Evolutionary conservation across 2,329 filamentous ascomycete genomes (phyloP), one percentile per base, ranked within the genome.

Genomic region (Aspergillus quadricinctus): DNA sequence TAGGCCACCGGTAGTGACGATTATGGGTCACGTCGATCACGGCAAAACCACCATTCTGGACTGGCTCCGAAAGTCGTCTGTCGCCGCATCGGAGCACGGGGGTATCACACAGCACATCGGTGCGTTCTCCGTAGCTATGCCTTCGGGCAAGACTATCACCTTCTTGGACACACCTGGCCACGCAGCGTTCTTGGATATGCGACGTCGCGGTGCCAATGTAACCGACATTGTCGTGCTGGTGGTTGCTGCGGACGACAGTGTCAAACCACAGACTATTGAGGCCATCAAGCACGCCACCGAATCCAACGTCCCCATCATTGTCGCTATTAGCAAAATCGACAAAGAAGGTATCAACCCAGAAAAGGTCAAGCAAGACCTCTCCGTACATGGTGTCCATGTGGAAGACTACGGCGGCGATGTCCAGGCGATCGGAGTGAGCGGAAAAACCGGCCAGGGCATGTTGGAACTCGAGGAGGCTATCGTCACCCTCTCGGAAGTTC

Each of bases 1-100:
- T 35, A 85, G 95, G 17, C 93, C 94, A 7, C 95, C 94, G 0
- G 91, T 99, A 37, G 92, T 99, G 41, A 97, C 95, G 0, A 99
- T 99, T 68, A 99, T 99, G 95, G 94, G 94, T 2, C 94, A 99
- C 63, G 94, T 99, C 65, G 95, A 99, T 71, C 94, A 99, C 72
- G 94, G 94, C 53, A 99, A 99, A 78, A 99, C 94, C 0, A 99
- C 95, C 0, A 86, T 99, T 45, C 80, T 99, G 9, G 94, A 99
- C 71, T 97, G 88, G 76, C 80, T 99, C 48, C 89, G 94, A 40
- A 95, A 96, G 66, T 94, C 92, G 1, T 97, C 92, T 6, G 86
- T 99, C 46, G 95, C 88, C 45, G 91, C 91, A 5, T 86, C 88
- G 53, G 94, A 99, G 72, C 92, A 97, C 69, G 94, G 94, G 60